Percentiles rank a stretch among this genome's conserved stretches.
phyloP scores from a whole-genome alignment of 331 rosid species.

The Phaseolus coccineus region DNA sequence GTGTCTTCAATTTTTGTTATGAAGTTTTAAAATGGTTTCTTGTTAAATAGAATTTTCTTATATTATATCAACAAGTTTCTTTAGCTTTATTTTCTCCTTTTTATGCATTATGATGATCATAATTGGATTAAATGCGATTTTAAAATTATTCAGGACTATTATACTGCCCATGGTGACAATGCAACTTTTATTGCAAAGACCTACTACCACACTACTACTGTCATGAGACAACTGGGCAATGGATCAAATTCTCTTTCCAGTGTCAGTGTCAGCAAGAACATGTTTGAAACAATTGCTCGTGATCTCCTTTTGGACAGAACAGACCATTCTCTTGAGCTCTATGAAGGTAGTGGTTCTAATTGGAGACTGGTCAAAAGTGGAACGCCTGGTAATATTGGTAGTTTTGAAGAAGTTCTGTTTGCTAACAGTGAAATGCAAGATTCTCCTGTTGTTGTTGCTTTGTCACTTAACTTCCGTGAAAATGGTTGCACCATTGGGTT shows the following conservation, averaged over 20 bases:
- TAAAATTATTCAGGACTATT: constrained; percentile 75
- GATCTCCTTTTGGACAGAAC: constrained; percentile 92
- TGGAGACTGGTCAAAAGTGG: constrained; percentile 91
- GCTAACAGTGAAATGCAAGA: constrained; percentile 99
- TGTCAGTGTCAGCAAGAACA: constrained; percentile 77
- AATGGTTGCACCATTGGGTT: constrained; percentile 86
- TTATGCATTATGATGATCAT: constrained; percentile 34
- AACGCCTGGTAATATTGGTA: constrained; percentile 93
- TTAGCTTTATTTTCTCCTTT: constrained; percentile 25
- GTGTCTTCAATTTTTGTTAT: constrained; percentile 21
- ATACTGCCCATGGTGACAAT: constrained; percentile 91
- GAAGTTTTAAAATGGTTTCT: constrained; percentile 13
- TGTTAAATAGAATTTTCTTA: background rate
- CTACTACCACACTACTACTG: constrained; percentile 90
- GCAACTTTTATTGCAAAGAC: constrained; percentile 92
- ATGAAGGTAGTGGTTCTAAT: constrained; percentile 90
- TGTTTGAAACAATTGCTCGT: constrained; percentile 90
- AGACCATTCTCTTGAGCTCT: constrained; percentile 91
- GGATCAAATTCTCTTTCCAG: constrained; percentile 83
- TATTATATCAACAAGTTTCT: constrained; percentile 21
- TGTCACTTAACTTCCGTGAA: constrained; percentile 70
- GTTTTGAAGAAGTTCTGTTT: constrained; percentile 89
- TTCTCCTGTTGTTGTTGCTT: constrained; percentile 81
- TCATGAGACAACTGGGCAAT: constrained; percentile 78
- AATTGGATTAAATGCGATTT: constrained; percentile 14